Percentiles rank a stretch among this genome's conserved stretches.
These are phyloP conservation scores for Phylloporus gajari DNA, from an alignment of 1,284 basidiomycete genomes.

Conservation along the genomic window DNA sequence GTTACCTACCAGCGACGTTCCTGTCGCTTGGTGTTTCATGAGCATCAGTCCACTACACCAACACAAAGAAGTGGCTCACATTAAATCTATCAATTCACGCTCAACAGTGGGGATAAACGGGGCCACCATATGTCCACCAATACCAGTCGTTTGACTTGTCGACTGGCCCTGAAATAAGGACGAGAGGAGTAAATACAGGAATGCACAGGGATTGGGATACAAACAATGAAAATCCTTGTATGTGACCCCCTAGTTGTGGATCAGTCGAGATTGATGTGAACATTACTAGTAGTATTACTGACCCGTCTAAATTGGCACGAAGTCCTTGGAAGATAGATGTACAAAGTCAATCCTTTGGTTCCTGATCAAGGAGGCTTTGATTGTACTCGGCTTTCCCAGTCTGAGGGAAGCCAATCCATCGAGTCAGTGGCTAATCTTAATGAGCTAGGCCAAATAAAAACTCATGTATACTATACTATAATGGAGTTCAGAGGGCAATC, in stretches of 20 bases:
- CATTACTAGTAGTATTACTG: conserved; percentile 33
- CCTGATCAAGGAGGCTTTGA: conserved; percentile 70
- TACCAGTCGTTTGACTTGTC: conserved; percentile 92
- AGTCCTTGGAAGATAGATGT: conserved; percentile 86
- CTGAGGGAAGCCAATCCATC: conserved; percentile 47
- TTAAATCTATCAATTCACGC: conserved; percentile 91
- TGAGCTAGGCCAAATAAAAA: no score
- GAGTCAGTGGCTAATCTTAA: no score
- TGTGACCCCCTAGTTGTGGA: conserved; percentile 60
- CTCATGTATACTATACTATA: no score
- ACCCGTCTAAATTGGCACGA: conserved; percentile 86
- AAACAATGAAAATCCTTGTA: conserved; percentile 82
- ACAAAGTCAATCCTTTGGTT: conserved; percentile 67
- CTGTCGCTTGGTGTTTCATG: conserved; percentile 65
- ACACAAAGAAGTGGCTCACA: conserved; percentile 14
- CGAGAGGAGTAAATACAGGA: no score
- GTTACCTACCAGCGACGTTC: conserved; percentile 71
- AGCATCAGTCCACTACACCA: neutral
- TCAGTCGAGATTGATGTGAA: conserved; percentile 21
- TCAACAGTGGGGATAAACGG: conserved; percentile 98
- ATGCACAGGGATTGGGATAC: conserved; percentile 25
- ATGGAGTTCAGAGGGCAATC: no score
- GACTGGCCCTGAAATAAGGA: conserved; percentile 68
- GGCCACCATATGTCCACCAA: conserved; percentile 91
- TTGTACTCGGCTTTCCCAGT: conserved; percentile 92